Percentiles rank a stretch among this genome's conserved stretches.
Evolutionary conservation across 164 flowering plant species (phyloP).

Genomic region (Annona squamosa): DNA sequence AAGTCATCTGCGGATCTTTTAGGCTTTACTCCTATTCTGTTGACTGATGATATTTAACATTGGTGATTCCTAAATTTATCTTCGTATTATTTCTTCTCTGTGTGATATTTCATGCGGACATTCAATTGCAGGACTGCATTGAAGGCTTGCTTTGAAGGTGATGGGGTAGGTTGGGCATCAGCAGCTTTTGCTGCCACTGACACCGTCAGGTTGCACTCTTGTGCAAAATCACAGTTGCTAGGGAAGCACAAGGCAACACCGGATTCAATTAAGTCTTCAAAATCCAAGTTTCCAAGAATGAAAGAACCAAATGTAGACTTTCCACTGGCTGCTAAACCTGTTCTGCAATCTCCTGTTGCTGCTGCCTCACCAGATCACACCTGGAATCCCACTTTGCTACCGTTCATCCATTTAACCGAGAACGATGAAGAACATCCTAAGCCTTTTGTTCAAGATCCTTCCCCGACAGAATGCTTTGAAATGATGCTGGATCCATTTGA

Average conservation of each 20-base stretch:
- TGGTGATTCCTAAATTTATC: background rate
- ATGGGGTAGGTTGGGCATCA: conserved; percentile 39
- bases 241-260: conserved; percentile 70
- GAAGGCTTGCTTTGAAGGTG: conserved; percentile 42
- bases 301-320: conserved; percentile 24
- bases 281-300: conserved; percentile 38
- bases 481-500: conserved; percentile 26
- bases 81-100: background rate
- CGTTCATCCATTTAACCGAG: conserved; percentile 3
- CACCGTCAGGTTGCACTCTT: conserved; percentile 29
- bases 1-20: background rate
- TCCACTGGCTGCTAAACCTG: conserved; percentile 14
- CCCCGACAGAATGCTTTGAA: conserved; percentile 11
- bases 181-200: conserved; percentile 46
- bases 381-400: conserved; percentile 14
- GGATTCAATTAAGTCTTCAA: conserved; percentile 48
- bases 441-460: conserved; percentile 11
- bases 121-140: conserved; percentile 40
- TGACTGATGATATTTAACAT: too few relatives aligned
- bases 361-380: conserved; percentile 14
- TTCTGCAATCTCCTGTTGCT: conserved; percentile 9
- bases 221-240: conserved; percentile 31
- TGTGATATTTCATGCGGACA: background rate
- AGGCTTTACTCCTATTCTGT: background rate
- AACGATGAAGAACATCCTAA: conserved; percentile 5